Evolutionary conservation across 23 red algal genomes (phyloP).

Genomic region (Gracilaria domingensis): DNA sequence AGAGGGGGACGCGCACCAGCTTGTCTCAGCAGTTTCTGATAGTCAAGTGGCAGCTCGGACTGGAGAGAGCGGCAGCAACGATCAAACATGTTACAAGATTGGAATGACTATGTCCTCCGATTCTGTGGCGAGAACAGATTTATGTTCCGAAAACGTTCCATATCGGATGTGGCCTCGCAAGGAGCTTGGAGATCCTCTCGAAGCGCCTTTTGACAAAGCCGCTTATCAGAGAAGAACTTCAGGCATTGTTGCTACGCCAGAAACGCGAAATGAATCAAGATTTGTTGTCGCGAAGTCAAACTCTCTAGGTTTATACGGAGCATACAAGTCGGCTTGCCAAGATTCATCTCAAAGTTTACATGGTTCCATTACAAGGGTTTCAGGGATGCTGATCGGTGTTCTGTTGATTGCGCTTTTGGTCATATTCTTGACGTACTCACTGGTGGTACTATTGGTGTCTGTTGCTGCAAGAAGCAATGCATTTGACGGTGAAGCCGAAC

Average conservation of each 20-base stretch:
- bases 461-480: neutral
- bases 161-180: conserved; percentile 62
- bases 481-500: neutral
- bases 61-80: neutral
- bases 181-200: conserved; percentile 1
- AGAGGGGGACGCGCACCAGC: conserved; percentile 33
- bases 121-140: neutral
- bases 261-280: conserved; percentile 42
- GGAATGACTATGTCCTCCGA: conserved; percentile 46
- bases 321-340: conserved; percentile 30
- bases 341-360: conserved; percentile 12
- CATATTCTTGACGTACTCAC: conserved; percentile 33
- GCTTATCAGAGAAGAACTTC: conserved; percentile 54
- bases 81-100: conserved; percentile 55
- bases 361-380: neutral
- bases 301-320: conserved; percentile 54
- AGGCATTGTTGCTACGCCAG: conserved; percentile 32
- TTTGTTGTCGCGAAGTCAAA: conserved; percentile 58
- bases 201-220: conserved; percentile 20
- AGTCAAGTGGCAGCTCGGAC: conserved; percentile 35
- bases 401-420: conserved; percentile 28
- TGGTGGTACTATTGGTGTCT: conserved; percentile 20
- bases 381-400: conserved; percentile 49
- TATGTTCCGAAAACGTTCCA: conserved; percentile 44
- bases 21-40: conserved; percentile 43